Percentiles rank a stretch among this genome's conserved stretches.
phyloP scores from a whole-genome alignment of 495 filamentous ascomycete genomes.

The Neurospora discreta region DNA sequence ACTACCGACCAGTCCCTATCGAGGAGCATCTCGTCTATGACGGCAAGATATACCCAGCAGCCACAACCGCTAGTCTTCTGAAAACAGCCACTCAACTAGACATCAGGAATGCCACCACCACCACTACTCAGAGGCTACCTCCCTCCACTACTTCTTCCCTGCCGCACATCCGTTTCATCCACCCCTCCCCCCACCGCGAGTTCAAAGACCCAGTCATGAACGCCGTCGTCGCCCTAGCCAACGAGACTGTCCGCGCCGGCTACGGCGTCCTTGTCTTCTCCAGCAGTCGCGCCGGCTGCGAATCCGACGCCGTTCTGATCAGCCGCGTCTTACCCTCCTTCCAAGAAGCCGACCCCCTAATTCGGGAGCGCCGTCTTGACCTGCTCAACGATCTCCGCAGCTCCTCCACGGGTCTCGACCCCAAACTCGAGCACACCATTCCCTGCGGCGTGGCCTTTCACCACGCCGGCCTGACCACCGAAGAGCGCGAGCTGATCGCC shows the following conservation, averaged over 20 bases:
- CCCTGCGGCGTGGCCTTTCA: constrained; percentile 65
- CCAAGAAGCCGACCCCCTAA: constrained; percentile 30
- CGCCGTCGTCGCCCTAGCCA: constrained; percentile 55
- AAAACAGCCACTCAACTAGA: constrained; percentile 47
- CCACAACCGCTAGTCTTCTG: constrained; percentile 50
- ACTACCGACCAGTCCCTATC: constrained; percentile 63
- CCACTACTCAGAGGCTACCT: neutral
- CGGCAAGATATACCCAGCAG: constrained; percentile 54
- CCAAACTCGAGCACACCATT: constrained; percentile 52
- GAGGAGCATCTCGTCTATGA: constrained; percentile 71
- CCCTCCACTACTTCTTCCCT: constrained; percentile 23
- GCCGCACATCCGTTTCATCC: constrained; percentile 32
- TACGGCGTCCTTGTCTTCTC: constrained; percentile 72
- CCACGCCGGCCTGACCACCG: constrained; percentile 66
- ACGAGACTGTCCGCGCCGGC: constrained; percentile 53
- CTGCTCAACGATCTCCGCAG: constrained; percentile 58
- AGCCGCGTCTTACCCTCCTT: constrained; percentile 48
- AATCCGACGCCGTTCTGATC: constrained; percentile 52
- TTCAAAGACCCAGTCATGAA: constrained; percentile 55
- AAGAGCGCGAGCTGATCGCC: constrained; percentile 68
- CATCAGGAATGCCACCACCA: constrained; percentile 22
- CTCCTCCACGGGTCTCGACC: constrained; percentile 56
- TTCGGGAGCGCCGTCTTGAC: constrained; percentile 50
- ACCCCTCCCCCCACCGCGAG: constrained; percentile 45
- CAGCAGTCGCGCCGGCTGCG: constrained; percentile 53